Evolutionary conservation across 2,329 filamentous ascomycete species (phyloP).

Genomic region (Verticillium klebahnii): DNA sequence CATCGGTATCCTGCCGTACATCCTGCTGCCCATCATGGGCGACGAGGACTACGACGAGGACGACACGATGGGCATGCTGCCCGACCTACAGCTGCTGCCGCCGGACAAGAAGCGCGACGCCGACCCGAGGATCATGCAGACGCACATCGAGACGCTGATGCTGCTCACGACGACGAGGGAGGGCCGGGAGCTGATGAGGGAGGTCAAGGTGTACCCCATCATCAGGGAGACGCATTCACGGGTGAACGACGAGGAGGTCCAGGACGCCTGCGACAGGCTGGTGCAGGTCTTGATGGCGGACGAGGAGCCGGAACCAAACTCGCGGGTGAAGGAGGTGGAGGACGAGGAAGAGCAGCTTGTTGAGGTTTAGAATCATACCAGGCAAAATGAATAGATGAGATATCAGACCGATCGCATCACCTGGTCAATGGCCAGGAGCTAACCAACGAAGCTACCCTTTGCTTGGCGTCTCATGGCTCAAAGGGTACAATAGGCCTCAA

Average conservation of each 20-base stretch:
- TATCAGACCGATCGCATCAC: neutral
- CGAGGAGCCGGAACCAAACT: slow-evolving; percentile 54
- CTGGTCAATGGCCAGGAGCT: too few relatives aligned
- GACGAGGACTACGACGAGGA: slow-evolving; percentile 85
- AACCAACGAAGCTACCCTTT: too few relatives aligned
- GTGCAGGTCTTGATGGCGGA: slow-evolving; percentile 87
- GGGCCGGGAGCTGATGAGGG: slow-evolving; percentile 69
- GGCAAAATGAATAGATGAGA: neutral
- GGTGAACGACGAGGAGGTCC: slow-evolving; percentile 73
- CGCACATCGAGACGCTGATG: slow-evolving; percentile 83
- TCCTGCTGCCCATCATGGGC: slow-evolving; percentile 83
- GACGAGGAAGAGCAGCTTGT: slow-evolving; percentile 49
- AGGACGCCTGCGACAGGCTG: slow-evolving; percentile 80
- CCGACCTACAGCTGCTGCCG: slow-evolving; percentile 83
- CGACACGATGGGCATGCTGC: slow-evolving; percentile 79
- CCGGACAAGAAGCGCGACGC: slow-evolving; percentile 84
- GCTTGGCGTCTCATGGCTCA: too few relatives aligned
- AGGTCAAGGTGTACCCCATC: slow-evolving; percentile 82
- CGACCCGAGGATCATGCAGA: slow-evolving; percentile 72
- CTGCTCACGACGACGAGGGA: slow-evolving; percentile 74
- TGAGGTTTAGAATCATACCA: slow-evolving; percentile 37
- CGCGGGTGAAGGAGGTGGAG: slow-evolving; percentile 36
- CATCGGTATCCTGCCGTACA: slow-evolving; percentile 80
- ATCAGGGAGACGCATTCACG: slow-evolving; percentile 79
- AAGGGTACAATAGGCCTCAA: too few relatives aligned